Percentiles rank a stretch among this genome's conserved stretches.
Evolutionary conservation across 108 stramenopile species (phyloP).

Genomic region (Cyclotella baltica): DNA sequence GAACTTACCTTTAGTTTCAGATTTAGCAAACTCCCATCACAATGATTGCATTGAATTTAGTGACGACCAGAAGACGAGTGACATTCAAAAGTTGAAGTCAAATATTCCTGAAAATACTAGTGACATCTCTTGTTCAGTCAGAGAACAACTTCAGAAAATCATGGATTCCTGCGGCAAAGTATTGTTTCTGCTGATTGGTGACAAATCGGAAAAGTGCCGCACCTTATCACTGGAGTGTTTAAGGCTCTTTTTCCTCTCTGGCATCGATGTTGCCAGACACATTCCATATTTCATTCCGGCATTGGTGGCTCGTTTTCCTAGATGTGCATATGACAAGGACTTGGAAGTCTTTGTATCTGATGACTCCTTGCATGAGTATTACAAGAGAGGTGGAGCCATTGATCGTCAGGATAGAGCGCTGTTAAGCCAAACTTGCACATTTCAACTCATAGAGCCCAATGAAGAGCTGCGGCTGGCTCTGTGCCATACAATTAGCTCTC

Average conservation of each 20-base stretch:
- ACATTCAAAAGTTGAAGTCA: not conserved
- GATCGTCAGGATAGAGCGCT: constrained; percentile 59
- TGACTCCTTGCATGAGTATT: constrained; percentile 52
- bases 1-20: constrained; percentile 50
- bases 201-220: constrained; percentile 54
- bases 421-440: constrained; percentile 8
- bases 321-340: constrained; percentile 56
- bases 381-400: constrained; percentile 64
- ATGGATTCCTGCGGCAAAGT: constrained; percentile 41
- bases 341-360: constrained; percentile 71
- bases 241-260: constrained; percentile 38
- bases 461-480: constrained; percentile 63
- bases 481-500: constrained; percentile 44
- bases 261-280: constrained; percentile 51
- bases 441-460: constrained; percentile 53
- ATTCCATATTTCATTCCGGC: constrained; percentile 63
- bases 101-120: not conserved
- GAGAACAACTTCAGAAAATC: constrained; percentile 33
- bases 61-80: not conserved
- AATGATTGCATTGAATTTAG: constrained; percentile 3
- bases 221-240: constrained; percentile 50
- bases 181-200: constrained; percentile 38
- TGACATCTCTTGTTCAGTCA: not conserved
- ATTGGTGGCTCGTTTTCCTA: constrained; percentile 51
- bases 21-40: constrained; percentile 40